Evolutionary conservation across 1,284 basidiomycete genomes (phyloP).

Genomic region (Ganoderma boninense): DNA sequence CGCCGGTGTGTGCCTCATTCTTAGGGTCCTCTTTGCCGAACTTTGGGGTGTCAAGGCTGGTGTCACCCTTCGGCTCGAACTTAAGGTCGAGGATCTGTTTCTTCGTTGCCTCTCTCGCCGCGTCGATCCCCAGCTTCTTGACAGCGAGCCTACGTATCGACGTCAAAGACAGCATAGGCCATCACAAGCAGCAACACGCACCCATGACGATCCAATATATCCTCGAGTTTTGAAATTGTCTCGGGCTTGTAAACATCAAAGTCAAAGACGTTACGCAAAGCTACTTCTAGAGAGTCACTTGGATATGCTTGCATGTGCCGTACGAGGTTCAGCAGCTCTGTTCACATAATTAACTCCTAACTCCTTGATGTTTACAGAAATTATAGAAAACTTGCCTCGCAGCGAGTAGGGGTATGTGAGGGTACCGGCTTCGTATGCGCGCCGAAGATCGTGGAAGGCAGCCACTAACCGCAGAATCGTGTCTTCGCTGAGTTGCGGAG

Average conservation of each 20-base stretch:
- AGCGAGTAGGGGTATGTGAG: slow-evolving; percentile 73
- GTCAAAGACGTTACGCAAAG: slow-evolving; percentile 71
- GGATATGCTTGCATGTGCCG: slow-evolving; percentile 69
- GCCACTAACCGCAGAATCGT: slow-evolving; percentile 63
- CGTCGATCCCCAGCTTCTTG: slow-evolving; percentile 60
- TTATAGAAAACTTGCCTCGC: slow-evolving; percentile 51
- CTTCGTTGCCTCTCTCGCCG: slow-evolving; percentile 58
- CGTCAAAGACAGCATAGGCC: too few relatives aligned
- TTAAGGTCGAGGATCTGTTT: slow-evolving; percentile 61
- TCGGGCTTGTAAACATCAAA: slow-evolving; percentile 73
- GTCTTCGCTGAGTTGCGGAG: slow-evolving; percentile 64
- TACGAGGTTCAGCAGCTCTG: slow-evolving; percentile 72
- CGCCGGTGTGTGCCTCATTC: slow-evolving; percentile 64
- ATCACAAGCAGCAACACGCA: slow-evolving; percentile 31
- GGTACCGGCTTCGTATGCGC: slow-evolving; percentile 62
- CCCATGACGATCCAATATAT: slow-evolving; percentile 68
- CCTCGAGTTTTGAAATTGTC: slow-evolving; percentile 64
- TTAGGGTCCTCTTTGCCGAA: slow-evolving; percentile 64
- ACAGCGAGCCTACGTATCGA: slow-evolving; percentile 55
- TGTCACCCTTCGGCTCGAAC: slow-evolving; percentile 61
- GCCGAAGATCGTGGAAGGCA: slow-evolving; percentile 68
- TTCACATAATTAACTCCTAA: neutral
- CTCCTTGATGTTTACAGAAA: neutral
- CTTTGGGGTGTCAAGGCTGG: slow-evolving; percentile 59
- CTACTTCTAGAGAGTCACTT: slow-evolving; percentile 59